phyloP scores from a whole-genome alignment of 176 grass and related monocot genomes.

The Bolboschoenus planiculmis region DNA sequence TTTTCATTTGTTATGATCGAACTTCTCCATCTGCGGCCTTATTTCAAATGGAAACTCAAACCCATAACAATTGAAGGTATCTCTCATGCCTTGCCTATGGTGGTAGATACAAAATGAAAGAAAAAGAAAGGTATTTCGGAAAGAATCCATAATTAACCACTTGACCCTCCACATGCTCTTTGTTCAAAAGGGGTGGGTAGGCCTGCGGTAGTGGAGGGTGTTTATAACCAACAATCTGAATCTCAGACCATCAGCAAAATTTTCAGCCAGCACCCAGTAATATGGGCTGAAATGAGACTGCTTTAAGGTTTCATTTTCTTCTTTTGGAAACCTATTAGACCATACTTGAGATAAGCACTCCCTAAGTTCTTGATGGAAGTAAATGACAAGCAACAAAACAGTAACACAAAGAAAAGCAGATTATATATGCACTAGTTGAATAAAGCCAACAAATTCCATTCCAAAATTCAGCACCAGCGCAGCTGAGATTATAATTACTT shows the following conservation, averaged over 20 bases:
- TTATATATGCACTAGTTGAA: not conserved
- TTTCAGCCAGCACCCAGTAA: not conserved
- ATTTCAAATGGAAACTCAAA: not conserved
- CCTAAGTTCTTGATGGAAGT: not conserved
- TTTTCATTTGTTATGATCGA: not conserved
- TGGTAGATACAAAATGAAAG: no score
- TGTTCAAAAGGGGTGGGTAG: not conserved
- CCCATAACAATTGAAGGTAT: not conserved
- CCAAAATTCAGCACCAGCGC: not conserved
- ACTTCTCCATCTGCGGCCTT: not conserved
- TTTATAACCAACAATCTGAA: not conserved
- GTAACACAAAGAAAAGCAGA: not conserved
- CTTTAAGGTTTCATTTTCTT: not conserved
- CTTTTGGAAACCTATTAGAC: no score
- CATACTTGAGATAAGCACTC: not conserved
- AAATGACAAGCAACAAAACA: not conserved
- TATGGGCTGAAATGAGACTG: not conserved
- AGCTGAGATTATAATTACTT: not conserved
- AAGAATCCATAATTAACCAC: not conserved
- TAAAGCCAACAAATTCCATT: not conserved
- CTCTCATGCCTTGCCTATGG: no score
- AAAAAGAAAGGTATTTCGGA: not conserved
- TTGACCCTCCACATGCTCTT: not conserved
- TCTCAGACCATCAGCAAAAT: not conserved
- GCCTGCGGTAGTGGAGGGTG: not conserved